Conservation (phyloP, 1,284 basidiomycete species). For the Tilletia indica region DNA sequence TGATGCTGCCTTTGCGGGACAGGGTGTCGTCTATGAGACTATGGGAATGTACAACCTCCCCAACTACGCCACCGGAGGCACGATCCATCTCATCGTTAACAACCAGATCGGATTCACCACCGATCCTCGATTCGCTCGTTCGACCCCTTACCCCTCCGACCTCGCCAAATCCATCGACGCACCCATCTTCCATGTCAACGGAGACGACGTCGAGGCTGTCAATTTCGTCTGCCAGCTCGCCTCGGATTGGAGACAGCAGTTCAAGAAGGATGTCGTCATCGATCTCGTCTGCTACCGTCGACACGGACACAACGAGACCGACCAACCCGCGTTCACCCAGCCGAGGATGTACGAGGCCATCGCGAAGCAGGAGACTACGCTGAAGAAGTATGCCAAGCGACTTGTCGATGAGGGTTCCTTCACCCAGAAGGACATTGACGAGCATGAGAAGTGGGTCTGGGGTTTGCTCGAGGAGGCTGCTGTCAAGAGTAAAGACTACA, state of each 20-base stretch:
- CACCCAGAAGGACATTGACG: constrained; percentile 92
- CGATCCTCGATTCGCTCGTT: constrained; percentile 93
- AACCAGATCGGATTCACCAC: constrained; percentile 99
- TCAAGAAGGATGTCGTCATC: constrained; percentile 97
- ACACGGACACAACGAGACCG: constrained; percentile 98
- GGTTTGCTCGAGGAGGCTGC: constrained; percentile 93
- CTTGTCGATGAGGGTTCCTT: constrained; percentile 89
- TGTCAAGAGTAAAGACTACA: constrained; percentile 86
- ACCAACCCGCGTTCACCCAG: constrained; percentile 98
- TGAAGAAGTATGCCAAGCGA: constrained; percentile 87
- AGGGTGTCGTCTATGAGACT: constrained; percentile 98
- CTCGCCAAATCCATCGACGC: constrained; percentile 98
- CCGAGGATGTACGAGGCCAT: constrained; percentile 99
- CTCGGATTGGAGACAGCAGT: constrained; percentile 96
- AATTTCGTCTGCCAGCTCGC: constrained; percentile 92
- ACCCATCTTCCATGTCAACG: constrained; percentile 99
- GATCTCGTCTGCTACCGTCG: constrained; percentile 99
- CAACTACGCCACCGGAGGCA: constrained; percentile 94
- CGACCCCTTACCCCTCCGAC: constrained; percentile 98
- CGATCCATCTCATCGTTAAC: constrained; percentile 97
- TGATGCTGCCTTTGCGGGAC: constrained; percentile 97
- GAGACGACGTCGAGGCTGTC: constrained; percentile 96
- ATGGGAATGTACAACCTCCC: constrained; percentile 98
- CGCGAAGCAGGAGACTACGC: constrained; percentile 85
- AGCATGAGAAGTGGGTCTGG: constrained; percentile 99